Percentiles rank a stretch among this genome's conserved stretches.
Evolutionary conservation across 805 yeast species (phyloP).

Genomic region (Ogataea minuta): DNA sequence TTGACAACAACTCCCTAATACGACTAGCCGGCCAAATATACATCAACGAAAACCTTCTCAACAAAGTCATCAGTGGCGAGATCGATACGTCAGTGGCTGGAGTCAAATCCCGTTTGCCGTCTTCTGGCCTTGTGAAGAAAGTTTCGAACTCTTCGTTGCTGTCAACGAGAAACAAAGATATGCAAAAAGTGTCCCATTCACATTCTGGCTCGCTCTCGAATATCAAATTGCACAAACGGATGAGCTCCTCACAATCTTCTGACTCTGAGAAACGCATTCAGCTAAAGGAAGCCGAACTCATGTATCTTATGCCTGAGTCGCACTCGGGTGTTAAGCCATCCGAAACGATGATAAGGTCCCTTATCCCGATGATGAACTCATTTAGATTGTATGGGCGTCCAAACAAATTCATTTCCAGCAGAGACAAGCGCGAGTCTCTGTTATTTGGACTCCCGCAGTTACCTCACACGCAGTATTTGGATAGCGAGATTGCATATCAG

Average conservation of each 20-base stretch:
- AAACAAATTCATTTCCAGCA: constrained; percentile 54
- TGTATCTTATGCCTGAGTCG: constrained; percentile 55
- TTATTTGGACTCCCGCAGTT: constrained; percentile 72
- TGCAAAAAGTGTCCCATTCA: constrained; percentile 18
- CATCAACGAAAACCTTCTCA: constrained; percentile 39
- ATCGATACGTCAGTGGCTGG: constrained; percentile 19
- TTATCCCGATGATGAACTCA: constrained; percentile 67
- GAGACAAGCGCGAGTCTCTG: constrained; percentile 51
- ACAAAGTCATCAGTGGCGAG: constrained; percentile 23
- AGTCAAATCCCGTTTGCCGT: constrained; percentile 29
- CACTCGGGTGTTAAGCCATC: constrained; percentile 72
- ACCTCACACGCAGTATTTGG: constrained; percentile 63
- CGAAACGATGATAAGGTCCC: constrained; percentile 69
- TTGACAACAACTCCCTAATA: constrained; percentile 56
- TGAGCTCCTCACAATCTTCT: constrained; percentile 26
- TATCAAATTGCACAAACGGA: constrained; percentile 19
- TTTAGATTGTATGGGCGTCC: constrained; percentile 78
- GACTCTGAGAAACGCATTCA: constrained; percentile 27
- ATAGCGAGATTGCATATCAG: constrained; percentile 30
- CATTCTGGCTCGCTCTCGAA: constrained; percentile 17
- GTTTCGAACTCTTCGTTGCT: constrained; percentile 29
- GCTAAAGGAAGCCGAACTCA: constrained; percentile 28
- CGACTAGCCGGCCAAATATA: constrained; percentile 54
- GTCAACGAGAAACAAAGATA: constrained; percentile 15
- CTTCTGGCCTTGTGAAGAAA: constrained; percentile 27